phyloP scores from a whole-genome alignment of 2,329 filamentous ascomycete genomes.

The Botrytis medusae region DNA sequence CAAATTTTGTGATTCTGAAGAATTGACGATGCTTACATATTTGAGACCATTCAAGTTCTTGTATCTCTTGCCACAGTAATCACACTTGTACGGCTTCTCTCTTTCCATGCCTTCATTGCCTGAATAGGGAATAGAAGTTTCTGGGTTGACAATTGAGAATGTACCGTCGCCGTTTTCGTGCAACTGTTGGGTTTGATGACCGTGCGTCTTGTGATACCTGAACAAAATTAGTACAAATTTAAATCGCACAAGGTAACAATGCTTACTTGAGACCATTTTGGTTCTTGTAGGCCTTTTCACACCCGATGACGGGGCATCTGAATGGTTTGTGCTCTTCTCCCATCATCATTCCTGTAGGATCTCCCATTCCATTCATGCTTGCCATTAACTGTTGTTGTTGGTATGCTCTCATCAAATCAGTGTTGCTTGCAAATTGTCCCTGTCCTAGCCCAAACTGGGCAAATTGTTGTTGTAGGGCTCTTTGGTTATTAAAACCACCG shows the following conservation, averaged over 20 bases:
- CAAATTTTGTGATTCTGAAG: slow-evolving; percentile 7
- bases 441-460: slow-evolving; percentile 74
- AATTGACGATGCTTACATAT: slow-evolving; percentile 60
- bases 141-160: slow-evolving; percentile 96
- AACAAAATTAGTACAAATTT: slow-evolving; percentile 27
- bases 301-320: slow-evolving; percentile 95
- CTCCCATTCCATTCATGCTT: slow-evolving; percentile 36
- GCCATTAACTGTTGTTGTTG: slow-evolving; percentile 59
- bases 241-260: background rate
- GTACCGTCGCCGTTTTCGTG: slow-evolving; percentile 97
- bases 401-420: slow-evolving; percentile 63
- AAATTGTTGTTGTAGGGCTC: slow-evolving; percentile 65
- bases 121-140: slow-evolving; percentile 90
- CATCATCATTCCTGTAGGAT: slow-evolving; percentile 50
- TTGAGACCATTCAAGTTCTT: slow-evolving; percentile 99
- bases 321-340: slow-evolving; percentile 96
- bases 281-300: slow-evolving; percentile 99
- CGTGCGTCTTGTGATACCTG: slow-evolving; percentile 75
- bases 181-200: slow-evolving; percentile 93
- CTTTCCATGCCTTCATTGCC: slow-evolving; percentile 99
- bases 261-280: slow-evolving; percentile 94
- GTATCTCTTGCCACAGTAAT: slow-evolving; percentile 95
- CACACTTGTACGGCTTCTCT: slow-evolving; percentile 97
- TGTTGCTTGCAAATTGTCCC: slow-evolving; percentile 61
- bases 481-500: slow-evolving; percentile 59